phyloP scores from a whole-genome alignment of 139 green algal species.

The Haematococcus lacustris region DNA sequence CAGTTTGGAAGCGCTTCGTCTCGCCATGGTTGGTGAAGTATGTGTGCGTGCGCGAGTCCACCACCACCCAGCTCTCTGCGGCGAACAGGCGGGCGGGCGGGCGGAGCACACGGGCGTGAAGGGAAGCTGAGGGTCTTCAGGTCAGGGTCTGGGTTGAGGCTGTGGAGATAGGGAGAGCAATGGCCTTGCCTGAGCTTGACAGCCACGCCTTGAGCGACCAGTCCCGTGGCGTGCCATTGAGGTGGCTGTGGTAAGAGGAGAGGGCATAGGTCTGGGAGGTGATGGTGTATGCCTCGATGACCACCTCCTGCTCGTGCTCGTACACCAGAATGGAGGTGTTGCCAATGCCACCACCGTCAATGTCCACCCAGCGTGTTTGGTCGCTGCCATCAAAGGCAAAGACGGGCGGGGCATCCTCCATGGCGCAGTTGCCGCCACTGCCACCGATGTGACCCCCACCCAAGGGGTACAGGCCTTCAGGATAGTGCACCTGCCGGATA shows the following conservation, averaged over 20 bases:
- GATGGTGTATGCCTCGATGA: slow-evolving; percentile 8
- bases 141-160: too few species aligned
- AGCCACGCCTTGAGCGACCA: slow-evolving; percentile 1
- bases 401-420: slow-evolving; percentile 1
- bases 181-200: neutral
- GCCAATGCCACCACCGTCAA: slow-evolving; percentile 6
- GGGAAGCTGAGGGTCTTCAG: too few species aligned
- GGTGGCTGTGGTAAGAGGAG: slow-evolving; percentile 8
- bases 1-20: neutral
- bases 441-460: neutral
- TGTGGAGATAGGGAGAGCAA: too few species aligned
- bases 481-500: neutral
- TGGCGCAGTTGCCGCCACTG: neutral
- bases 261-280: slow-evolving; percentile 7
- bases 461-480: neutral
- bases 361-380: slow-evolving; percentile 9
- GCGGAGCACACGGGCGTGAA: slow-evolving; percentile 4
- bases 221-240: slow-evolving; percentile 9
- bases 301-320: neutral
- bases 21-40: slow-evolving; percentile 7
- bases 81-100: neutral
- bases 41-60: neutral
- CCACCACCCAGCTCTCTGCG: slow-evolving; percentile 1
- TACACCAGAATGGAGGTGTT: slow-evolving; percentile 9
- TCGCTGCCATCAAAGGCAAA: slow-evolving; percentile 5